Evolutionary conservation across 75 land plant species (phyloP), one percentile per base, ranked within the genome.

Genomic region (Azolla pinnata): DNA sequence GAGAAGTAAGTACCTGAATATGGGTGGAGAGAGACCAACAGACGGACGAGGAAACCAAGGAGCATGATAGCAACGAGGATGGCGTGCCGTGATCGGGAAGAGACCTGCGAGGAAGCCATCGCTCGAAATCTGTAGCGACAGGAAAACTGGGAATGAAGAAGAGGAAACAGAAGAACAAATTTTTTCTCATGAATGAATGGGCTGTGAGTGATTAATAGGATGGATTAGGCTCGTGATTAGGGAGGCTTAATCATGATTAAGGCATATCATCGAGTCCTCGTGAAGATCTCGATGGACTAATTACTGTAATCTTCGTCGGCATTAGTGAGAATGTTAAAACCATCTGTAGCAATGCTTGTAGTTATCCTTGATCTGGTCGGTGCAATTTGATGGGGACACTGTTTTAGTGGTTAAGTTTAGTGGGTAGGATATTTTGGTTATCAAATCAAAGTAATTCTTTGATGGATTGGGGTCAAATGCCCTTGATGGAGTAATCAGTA

Each of bases 11-110:
- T 56, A 76, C 79, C 79, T 7, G 97, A 92, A 48, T 92, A 85
- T 2, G 90, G 68, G 54, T 90, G 96, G 9, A 92, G 67, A 1
- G 86, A 74, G 5, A 88, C 72, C 14, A 69, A 61, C 27, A 75
- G 57, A 14, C 97, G 79, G 0, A 92, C 69, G 24, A 88, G 66
- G 0, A 85, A 38, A 0, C 84, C 89, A 62, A 92, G 80, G 10
- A 17, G n/a, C n/a, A n/a, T n/a, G n/a, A n/a, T 23, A 23, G 23
- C 2, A 4, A 46, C 21, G 49, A 46, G 49, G 2, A 46, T 18
- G 49, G 14, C 49, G 14, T 46, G 42, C 42, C 7, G 42, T 14
- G 14, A 7, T 38, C 14, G 42, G 12, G 12, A 7, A 38, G 42
- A 7, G 42, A 38, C 7, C 12, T 38, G 7, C 42, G 42, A 14